Evolutionary conservation across 139 green algal species (phyloP).

Genomic region (Pycnococcus provasolii): DNA sequence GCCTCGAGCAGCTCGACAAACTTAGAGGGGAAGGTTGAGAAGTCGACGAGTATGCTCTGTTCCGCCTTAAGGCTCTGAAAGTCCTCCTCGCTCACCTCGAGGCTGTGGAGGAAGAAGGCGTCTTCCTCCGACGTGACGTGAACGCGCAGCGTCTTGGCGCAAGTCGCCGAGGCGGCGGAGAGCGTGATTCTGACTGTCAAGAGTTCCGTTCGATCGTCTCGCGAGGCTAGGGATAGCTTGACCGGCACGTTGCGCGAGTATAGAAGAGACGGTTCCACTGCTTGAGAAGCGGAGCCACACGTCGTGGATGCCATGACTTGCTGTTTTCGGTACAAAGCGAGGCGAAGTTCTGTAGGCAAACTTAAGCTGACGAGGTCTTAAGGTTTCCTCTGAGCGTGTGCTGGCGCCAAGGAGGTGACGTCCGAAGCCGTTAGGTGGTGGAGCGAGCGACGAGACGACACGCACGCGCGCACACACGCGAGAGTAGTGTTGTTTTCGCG

Average conservation of each 20-base stretch:
- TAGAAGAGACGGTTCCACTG: not conserved
- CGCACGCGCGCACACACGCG: too few species aligned
- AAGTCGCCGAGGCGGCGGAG: too few species aligned
- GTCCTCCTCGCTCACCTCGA: slow-evolving; percentile 82
- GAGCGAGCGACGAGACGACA: too few species aligned
- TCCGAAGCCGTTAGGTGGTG: too few species aligned
- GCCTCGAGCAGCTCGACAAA: slow-evolving; percentile 72
- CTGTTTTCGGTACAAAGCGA: too few species aligned
- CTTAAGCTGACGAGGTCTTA: too few species aligned
- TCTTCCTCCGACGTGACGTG: slow-evolving; percentile 66
- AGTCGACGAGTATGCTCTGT: slow-evolving; percentile 87
- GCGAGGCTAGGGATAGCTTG: not conserved
- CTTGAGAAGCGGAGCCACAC: too few species aligned
- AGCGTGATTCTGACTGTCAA: not conserved
- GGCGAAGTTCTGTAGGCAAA: too few species aligned
- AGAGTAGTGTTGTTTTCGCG: too few species aligned
- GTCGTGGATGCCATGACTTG: too few species aligned
- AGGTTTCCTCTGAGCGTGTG: too few species aligned
- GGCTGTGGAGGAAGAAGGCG: slow-evolving; percentile 56
- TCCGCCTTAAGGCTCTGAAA: slow-evolving; percentile 71
- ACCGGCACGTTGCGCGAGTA: not conserved
- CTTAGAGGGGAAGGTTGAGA: slow-evolving; percentile 68
- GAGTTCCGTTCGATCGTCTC: not conserved
- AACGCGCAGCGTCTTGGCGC: slow-evolving; percentile 50
- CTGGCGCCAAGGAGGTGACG: too few species aligned